Conservation (phyloP, 441 rosid genomes). For the Pelargonium cotyledonis region DNA sequence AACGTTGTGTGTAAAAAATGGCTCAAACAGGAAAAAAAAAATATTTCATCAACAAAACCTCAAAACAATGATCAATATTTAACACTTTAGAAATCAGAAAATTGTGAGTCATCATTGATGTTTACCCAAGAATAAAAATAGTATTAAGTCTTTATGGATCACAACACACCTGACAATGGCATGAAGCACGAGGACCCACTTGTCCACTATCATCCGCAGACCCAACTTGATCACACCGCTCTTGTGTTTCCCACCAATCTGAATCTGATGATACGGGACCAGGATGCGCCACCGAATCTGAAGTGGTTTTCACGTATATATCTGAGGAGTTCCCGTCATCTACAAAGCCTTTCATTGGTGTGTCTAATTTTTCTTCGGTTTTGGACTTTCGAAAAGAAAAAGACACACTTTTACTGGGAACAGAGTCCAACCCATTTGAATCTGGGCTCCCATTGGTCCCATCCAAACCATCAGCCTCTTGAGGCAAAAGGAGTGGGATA, state of each 20-base stretch:
- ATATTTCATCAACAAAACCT: not conserved
- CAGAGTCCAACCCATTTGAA: constrained; percentile 34
- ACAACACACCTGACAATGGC: constrained; percentile 83
- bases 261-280: constrained; percentile 34
- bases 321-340: constrained; percentile 54
- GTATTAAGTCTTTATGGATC: not conserved
- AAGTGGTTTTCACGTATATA: constrained; percentile 31
- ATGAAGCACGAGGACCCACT: constrained; percentile 84
- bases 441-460: constrained; percentile 36
- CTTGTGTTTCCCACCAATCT: constrained; percentile 95
- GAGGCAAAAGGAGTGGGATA: constrained; percentile 90
- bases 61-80: not conserved
- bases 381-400: constrained; percentile 54
- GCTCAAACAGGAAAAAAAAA: not conserved
- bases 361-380: constrained; percentile 47
- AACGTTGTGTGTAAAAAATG: not conserved
- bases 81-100: not conserved
- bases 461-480: constrained; percentile 59
- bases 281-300: constrained; percentile 30
- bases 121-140: not conserved
- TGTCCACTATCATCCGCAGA: constrained; percentile 63
- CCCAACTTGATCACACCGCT: constrained; percentile 62
- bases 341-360: constrained; percentile 83
- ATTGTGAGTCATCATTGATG: not conserved
- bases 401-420: constrained; percentile 42